Conservation (phyloP, 805 yeast genomes). For the Candida stauntonica region DNA sequence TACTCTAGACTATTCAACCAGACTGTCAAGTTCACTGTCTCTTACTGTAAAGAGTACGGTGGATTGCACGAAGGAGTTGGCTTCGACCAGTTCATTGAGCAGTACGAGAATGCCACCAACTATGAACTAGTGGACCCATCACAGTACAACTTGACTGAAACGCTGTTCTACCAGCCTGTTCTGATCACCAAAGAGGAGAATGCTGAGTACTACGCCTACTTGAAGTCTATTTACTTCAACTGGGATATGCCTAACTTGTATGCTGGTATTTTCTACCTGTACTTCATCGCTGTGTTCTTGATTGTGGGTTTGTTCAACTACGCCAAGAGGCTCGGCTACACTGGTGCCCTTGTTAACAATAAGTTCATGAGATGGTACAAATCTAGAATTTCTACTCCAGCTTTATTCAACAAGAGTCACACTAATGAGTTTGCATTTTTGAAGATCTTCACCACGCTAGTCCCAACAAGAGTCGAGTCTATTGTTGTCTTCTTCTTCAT, state of each 20-base stretch:
- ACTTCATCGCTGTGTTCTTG: constrained; percentile 38
- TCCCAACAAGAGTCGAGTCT: constrained; percentile 25
- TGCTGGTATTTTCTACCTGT: constrained; percentile 33
- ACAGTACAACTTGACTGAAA: constrained; percentile 6
- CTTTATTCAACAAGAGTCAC: constrained; percentile 19
- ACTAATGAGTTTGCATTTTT: constrained; percentile 2
- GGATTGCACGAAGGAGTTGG: background rate
- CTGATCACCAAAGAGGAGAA: constrained; percentile 1
- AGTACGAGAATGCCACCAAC: constrained; percentile 31
- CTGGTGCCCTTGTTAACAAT: constrained; percentile 9
- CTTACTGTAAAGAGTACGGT: constrained; percentile 3
- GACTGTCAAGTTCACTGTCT: background rate
- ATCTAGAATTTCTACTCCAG: constrained; percentile 20
- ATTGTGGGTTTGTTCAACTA: constrained; percentile 32
- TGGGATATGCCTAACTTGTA: constrained; percentile 18
- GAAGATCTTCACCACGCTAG: constrained; percentile 12
- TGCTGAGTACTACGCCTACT: constrained; percentile 2
- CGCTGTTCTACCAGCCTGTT: constrained; percentile 13
- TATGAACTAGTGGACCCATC: constrained; percentile 10
- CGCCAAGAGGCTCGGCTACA: constrained; percentile 24
- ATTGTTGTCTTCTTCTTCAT: constrained; percentile 33
- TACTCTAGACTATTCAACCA: constrained; percentile 14
- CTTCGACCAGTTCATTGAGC: constrained; percentile 19
- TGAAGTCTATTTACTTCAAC: constrained; percentile 13
- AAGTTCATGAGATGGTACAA: constrained; percentile 18